phyloP scores from a whole-genome alignment of 371 early-diverging fungal species.

The Mucor plumbeus region DNA sequence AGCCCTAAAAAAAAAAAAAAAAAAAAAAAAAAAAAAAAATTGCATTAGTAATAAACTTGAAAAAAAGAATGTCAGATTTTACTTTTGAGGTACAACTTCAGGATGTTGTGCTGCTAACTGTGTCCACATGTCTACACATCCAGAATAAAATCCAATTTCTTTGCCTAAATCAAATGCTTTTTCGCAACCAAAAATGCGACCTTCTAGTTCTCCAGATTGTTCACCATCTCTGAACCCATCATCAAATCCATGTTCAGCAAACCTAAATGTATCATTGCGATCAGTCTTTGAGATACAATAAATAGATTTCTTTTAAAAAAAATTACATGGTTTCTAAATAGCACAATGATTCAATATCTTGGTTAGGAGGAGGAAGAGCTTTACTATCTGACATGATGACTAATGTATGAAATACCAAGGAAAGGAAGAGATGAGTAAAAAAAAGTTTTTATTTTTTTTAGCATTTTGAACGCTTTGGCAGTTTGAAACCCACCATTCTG shows the following conservation, averaged over 20 bases:
- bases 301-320: neutral
- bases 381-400: constrained; percentile 19
- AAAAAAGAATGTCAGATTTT: constrained; percentile 12
- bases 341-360: constrained; percentile 63
- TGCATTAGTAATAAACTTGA: neutral
- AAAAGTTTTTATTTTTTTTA: constrained; percentile 1
- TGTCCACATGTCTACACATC: constrained; percentile 71
- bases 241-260: constrained; percentile 69
- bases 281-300: neutral
- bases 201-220: constrained; percentile 68
- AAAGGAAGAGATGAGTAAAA: neutral
- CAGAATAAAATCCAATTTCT: constrained; percentile 77
- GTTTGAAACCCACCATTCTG: neutral
- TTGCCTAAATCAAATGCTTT: constrained; percentile 72
- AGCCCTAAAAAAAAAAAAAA: constrained; percentile 37
- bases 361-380: constrained; percentile 39
- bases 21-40: no score
- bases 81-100: constrained; percentile 52
- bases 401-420: neutral
- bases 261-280: constrained; percentile 46
- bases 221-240: constrained; percentile 73
- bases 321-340: constrained; percentile 69
- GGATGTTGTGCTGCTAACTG: constrained; percentile 40
- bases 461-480: neutral
- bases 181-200: constrained; percentile 75